phyloP scores from a whole-genome alignment of 768 basidiomycete species.

The Mycena vitilis region DNA sequence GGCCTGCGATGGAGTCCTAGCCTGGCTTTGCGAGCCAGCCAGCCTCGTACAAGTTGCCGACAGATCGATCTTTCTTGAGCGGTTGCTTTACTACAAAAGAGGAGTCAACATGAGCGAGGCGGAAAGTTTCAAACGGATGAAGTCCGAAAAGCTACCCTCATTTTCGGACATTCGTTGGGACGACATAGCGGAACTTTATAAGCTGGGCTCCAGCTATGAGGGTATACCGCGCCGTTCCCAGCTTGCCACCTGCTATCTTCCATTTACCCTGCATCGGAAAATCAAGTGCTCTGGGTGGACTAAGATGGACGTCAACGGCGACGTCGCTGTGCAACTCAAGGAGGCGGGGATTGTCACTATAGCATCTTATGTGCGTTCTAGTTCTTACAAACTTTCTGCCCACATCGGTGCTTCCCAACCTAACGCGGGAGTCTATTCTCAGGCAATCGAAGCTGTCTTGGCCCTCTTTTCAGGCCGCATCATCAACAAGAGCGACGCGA shows the following conservation, averaged over 20 bases:
- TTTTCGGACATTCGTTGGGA: background rate
- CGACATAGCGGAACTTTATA: background rate
- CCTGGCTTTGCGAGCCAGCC: background rate
- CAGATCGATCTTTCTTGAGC: background rate
- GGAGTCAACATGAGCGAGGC: background rate
- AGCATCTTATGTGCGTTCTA: too few relatives aligned
- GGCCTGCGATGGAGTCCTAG: background rate
- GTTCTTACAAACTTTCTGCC: too few relatives aligned
- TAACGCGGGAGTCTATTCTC: too few relatives aligned
- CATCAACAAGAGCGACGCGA: too few relatives aligned
- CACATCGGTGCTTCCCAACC: too few relatives aligned
- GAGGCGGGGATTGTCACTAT: too few relatives aligned
- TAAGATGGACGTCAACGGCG: constrained; percentile 10
- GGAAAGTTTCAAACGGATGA: background rate
- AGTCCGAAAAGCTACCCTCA: background rate
- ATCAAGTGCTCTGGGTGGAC: background rate
- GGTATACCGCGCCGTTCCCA: background rate
- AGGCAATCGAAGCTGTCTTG: too few relatives aligned
- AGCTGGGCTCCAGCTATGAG: background rate
- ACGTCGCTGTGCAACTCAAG: background rate
- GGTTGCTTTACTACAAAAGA: background rate
- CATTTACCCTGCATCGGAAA: background rate
- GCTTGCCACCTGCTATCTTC: background rate
- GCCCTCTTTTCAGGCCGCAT: too few relatives aligned
- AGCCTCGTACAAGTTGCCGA: background rate